Percentiles rank a stretch among this genome's conserved stretches.
These are phyloP conservation scores for Wickerhamomyces chaumierensis DNA, from an alignment of 805 yeast species.

Conservation along the genomic window DNA sequence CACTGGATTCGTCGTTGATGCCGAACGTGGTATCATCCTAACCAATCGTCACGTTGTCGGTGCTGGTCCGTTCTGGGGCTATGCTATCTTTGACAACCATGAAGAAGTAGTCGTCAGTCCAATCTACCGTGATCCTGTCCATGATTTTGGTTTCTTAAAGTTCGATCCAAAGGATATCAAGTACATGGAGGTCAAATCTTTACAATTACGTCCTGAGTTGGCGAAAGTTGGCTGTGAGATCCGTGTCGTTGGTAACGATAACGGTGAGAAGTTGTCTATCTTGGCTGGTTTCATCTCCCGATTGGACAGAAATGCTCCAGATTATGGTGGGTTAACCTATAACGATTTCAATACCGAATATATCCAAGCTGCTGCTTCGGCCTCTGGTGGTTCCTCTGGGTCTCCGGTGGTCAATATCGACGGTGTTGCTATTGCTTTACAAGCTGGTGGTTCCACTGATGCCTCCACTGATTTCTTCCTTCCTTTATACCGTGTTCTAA, in stretches of 20 bases:
- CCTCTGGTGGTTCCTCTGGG: constrained; percentile 93
- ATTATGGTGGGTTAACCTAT: constrained; percentile 78
- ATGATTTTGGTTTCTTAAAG: constrained; percentile 83
- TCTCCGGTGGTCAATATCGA: constrained; percentile 90
- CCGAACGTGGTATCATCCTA: constrained; percentile 68
- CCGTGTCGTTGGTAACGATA: constrained; percentile 92
- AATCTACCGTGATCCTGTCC: constrained; percentile 87
- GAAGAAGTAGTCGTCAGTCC: constrained; percentile 85
- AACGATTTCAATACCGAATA: constrained; percentile 91
- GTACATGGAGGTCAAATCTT: constrained; percentile 59
- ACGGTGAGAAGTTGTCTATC: constrained; percentile 87
- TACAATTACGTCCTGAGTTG: constrained; percentile 65
- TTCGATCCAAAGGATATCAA: constrained; percentile 64
- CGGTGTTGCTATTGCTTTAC: constrained; percentile 82
- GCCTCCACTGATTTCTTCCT: constrained; percentile 90
- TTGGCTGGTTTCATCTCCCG: constrained; percentile 72
- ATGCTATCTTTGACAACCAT: constrained; percentile 87
- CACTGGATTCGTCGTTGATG: constrained; percentile 91
- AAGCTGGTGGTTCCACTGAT: constrained; percentile 88
- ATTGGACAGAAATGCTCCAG: constrained; percentile 89
- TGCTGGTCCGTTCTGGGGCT: constrained; percentile 88
- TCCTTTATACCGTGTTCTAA: constrained; percentile 71
- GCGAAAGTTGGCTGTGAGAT: constrained; percentile 91
- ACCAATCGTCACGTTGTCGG: constrained; percentile 95
- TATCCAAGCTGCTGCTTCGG: constrained; percentile 92